phyloP scores from a whole-genome alignment of 768 basidiomycete genomes.

The Brasilioporus rufonigricans region DNA sequence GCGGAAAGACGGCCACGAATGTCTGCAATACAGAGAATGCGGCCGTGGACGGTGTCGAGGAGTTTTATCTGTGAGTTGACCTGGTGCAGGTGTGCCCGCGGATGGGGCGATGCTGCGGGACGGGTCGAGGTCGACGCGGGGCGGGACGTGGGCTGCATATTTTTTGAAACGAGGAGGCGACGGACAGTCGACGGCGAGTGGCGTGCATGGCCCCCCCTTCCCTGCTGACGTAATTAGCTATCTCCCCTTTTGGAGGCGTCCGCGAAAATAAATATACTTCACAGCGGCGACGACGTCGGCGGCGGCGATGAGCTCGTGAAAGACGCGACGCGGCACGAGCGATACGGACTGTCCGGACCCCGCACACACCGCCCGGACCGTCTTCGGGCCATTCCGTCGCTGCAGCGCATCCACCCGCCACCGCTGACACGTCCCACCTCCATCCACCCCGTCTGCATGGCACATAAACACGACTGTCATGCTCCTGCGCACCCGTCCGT shows the following conservation, averaged over 20 bases:
- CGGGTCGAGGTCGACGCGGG: slow-evolving; percentile 62
- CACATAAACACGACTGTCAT: slow-evolving; percentile 26
- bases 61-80: slow-evolving; percentile 79
- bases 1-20: slow-evolving; percentile 84
- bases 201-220: slow-evolving; percentile 5
- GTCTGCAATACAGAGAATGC: slow-evolving; percentile 95
- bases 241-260: slow-evolving; percentile 11
- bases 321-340: slow-evolving; percentile 13
- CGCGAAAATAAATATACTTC: slow-evolving; percentile 11
- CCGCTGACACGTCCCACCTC: slow-evolving; percentile 4
- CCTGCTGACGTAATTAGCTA: slow-evolving; percentile 28
- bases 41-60: slow-evolving; percentile 74
- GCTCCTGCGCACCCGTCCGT: slow-evolving; percentile 13
- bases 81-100: slow-evolving; percentile 39
- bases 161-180: slow-evolving; percentile 23
- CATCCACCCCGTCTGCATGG: slow-evolving; percentile 22
- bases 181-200: slow-evolving; percentile 8
- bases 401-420: not conserved
- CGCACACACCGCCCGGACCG: not conserved
- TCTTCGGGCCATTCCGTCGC: not conserved
- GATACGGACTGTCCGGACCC: slow-evolving; percentile 5
- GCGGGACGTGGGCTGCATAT: slow-evolving; percentile 55
- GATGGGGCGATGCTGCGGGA: slow-evolving; percentile 55
- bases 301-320: slow-evolving; percentile 28
- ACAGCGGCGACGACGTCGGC: slow-evolving; percentile 17